These are phyloP conservation scores for Aleurites moluccanus DNA, from an alignment of 441 rosid genomes.

Conservation along the genomic window DNA sequence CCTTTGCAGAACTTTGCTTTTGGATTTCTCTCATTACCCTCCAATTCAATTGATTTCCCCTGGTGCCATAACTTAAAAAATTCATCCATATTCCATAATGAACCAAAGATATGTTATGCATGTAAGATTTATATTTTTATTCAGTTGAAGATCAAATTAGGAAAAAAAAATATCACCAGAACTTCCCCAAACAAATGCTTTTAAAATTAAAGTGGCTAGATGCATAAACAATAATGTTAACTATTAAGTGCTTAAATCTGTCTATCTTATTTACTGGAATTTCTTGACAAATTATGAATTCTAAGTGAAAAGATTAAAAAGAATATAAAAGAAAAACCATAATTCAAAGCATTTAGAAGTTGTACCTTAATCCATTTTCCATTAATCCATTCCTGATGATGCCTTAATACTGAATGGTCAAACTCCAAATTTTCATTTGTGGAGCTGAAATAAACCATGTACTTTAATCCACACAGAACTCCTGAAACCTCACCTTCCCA, in stretches of 20 bases:
- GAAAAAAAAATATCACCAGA: not conserved
- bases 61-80: not conserved
- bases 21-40: not conserved
- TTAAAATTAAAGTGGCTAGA: not conserved
- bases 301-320: not conserved
- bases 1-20: slow-evolving; percentile 22
- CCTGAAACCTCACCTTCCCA: slow-evolving; percentile 64
- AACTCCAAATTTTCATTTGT: slow-evolving; percentile 47
- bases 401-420: slow-evolving; percentile 49
- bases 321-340: not conserved
- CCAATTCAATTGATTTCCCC: slow-evolving; percentile 6
- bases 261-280: not conserved
- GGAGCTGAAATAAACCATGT: slow-evolving; percentile 46
- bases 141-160: not conserved
- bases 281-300: not conserved
- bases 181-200: not conserved
- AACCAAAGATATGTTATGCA: not conserved
- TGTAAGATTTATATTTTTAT: not conserved
- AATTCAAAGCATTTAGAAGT: slow-evolving; percentile 7
- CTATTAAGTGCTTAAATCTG: not conserved
- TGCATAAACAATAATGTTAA: not conserved
- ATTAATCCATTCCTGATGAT: slow-evolving; percentile 60
- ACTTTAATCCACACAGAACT: slow-evolving; percentile 43
- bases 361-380: slow-evolving; percentile 62
- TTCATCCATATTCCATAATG: not conserved